Base-by-base conservation (phyloP, 345 rosid species). In the Lepidium africanum region DNA sequence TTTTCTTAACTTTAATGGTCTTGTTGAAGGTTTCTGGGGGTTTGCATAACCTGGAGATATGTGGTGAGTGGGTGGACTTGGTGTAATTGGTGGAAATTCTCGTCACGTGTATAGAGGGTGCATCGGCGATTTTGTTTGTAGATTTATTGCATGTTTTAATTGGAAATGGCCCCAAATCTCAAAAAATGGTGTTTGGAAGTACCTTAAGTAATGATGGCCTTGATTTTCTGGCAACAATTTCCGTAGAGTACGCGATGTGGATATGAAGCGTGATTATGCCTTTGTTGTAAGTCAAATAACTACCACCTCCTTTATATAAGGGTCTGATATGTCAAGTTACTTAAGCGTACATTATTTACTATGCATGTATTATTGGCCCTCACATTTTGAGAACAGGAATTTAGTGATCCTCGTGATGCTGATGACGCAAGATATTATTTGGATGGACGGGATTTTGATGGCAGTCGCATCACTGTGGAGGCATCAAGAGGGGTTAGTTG, bases 221-320 rank as follows among this genome's bases (percentile, higher is more conserved):
- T 92, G 85, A 83, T 93, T 93, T 90, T 93, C 85, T 93, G 96
- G 89, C 83, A 86, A 83, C 88, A 81, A 71, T 90, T 93, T 88
- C 73, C 94, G 84, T 97, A 93, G 98, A 93, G 81, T 90, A 66
- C 96, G 97, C 54, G 90, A 88, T 80, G 97, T 92, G 93, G 98
- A 92, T 85, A 88, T 92, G 97, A 92, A 92, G 98, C 96, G 93
- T 48, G 97, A 93, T 84, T 93, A 83, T 53, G 97, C 98, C 72
- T 93, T 93, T 83, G 96, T 93, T 83, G 98, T 93, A 93, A 76
- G 83, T 80, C 13, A 48, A 1, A 9, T 43, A 42, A 7, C 27
- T 16, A 15, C 5, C 43, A 0, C 53, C 2, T 15, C 19, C 19
- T n/a, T 48, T 41, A 13, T 21, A 8, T 0, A 12, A 16, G 51